A percentile compares a stretch with the other conserved stretches of the same genome.
These are phyloP conservation scores for Jaminaea rosea DNA, from an alignment of 1,284 basidiomycete genomes.

Conservation along the genomic window DNA sequence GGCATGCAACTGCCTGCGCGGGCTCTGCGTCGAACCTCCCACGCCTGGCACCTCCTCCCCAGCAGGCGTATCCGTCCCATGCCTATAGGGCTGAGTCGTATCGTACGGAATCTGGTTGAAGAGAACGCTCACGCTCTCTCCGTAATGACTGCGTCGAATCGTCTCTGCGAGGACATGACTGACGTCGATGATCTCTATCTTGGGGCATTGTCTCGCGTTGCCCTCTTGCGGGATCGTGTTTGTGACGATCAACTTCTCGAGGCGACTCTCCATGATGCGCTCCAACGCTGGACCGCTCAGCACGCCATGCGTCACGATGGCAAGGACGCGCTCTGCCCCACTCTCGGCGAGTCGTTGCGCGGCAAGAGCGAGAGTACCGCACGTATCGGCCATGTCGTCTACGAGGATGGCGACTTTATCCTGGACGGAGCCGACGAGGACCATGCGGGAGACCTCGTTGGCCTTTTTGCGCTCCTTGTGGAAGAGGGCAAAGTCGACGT, in stretches of 20 bases:
- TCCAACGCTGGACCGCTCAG: conserved; percentile 75
- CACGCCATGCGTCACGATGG: conserved; percentile 96
- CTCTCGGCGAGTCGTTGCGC: conserved; percentile 81
- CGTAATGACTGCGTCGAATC: conserved; percentile 66
- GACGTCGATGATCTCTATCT: conserved; percentile 91
- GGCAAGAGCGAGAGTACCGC: conserved; percentile 89
- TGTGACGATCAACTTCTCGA: conserved; percentile 95
- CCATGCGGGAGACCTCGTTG: conserved; percentile 97
- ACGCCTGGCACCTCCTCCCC: too few species aligned
- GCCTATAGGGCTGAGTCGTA: conserved; percentile 43
- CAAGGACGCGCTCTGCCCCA: conserved; percentile 76
- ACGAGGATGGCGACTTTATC: conserved; percentile 95
- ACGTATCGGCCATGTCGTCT: conserved; percentile 99
- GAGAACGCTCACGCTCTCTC: conserved; percentile 40
- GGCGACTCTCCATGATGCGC: conserved; percentile 42
- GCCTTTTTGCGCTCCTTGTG: conserved; percentile 99
- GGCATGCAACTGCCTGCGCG: conserved; percentile 1
- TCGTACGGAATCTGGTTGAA: conserved; percentile 46
- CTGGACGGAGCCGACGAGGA: conserved; percentile 86
- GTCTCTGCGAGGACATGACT: conserved; percentile 92
- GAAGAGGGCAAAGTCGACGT: conserved; percentile 96
- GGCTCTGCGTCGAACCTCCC: neutral
- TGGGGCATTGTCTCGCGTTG: conserved; percentile 67
- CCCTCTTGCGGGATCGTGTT: conserved; percentile 89
- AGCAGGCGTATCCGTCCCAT: conserved; percentile 18